Base-by-base conservation (phyloP, 2,329 filamentous ascomycete species). In the Fusarium irregulare region DNA sequence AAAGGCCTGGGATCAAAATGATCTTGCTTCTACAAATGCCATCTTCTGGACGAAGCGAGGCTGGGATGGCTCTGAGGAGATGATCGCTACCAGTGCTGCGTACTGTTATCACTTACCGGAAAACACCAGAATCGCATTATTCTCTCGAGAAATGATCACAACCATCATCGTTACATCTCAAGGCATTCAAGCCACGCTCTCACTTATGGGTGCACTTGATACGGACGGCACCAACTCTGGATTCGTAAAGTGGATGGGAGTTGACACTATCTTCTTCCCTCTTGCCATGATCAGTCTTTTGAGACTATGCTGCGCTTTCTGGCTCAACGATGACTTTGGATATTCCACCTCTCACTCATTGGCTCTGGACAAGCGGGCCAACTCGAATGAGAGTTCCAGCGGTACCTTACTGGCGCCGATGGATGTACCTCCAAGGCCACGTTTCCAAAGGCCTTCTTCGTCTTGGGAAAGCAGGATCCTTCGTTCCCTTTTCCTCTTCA, bases 1-100 rank as follows among this genome's bases (percentile, higher is more conserved):
- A 6, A 21, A 27, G 4, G 28, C 34, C 1, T 70, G 64, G 66
- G 32, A 54, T 14, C 42, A 28, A 2, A 25, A 32, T 11, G 66
- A 70, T 13, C 18, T 70, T 2, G 66, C 64, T 20, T 48, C 60
- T 18, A 61, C 46, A 2, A 70, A 69, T 45, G 64, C 64, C 3
- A 20, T 65, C 10, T 70, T 68, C 21, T 70, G 66, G 66, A 68
- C 60, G 12, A 42, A 48, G 2, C 34, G 30, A 18, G 56, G 64
- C 18, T 70, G 66, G 64, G 48, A 68, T 42, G 66, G 60, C 2
- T 53, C 55, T 18, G 66, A 68, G 20, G 66, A 28, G 2, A 59
- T 68, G 20, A 51, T 64, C 16, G 8, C 32, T 4, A 27, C 16
- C 3, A 56, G 56, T 27, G 56, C 37, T 2, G 21, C 41, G 1